Percentiles rank a stretch among this genome's conserved stretches.
Evolutionary conservation across 768 basidiomycete species (phyloP).

Genomic region (Naganishia onofrii): DNA sequence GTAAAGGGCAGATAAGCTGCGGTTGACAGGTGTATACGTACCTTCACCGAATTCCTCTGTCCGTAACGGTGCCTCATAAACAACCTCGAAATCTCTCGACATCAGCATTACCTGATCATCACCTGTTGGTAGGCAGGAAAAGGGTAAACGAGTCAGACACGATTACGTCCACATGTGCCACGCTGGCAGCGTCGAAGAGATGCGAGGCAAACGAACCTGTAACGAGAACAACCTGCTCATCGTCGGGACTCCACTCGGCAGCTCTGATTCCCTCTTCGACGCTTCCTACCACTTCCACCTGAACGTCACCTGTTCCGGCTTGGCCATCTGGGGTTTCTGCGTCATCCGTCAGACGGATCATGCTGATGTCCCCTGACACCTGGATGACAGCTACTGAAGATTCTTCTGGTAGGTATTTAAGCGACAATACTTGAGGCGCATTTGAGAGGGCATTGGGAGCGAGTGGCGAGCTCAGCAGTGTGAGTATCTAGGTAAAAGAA

Average conservation of each 20-base stretch:
- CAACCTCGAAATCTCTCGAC: conserved; percentile 81
- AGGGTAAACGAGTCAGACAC: conserved; percentile 2
- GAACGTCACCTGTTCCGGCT: conserved; percentile 13
- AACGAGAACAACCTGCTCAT: conserved; percentile 74
- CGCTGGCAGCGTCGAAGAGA: no score
- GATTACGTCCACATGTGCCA: no score
- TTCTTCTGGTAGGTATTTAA: conserved; percentile 72
- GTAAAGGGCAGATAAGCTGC: not conserved
- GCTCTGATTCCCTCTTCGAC: conserved; percentile 79
- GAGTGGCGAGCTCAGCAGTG: not conserved
- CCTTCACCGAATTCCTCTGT: conserved; percentile 82
- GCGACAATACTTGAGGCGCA: conserved; percentile 58
- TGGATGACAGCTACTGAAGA: conserved; percentile 66
- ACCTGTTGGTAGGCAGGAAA: conserved; percentile 53
- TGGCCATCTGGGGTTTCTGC: conserved; percentile 25
- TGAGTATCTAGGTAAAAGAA: not conserved
- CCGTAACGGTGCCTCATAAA: conserved; percentile 73
- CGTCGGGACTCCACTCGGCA: conserved; percentile 89
- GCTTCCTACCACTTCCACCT: conserved; percentile 62
- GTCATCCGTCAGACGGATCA: conserved; percentile 56
- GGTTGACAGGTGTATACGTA: conserved; percentile 41
- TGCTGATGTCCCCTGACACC: conserved; percentile 77
- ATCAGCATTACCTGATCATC: conserved; percentile 80
- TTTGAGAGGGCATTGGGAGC: conserved; percentile 3
- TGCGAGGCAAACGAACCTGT: conserved; percentile 60